A percentile compares a stretch with the other conserved stretches of the same genome.
Evolutionary conservation across 768 basidiomycete species (phyloP).

Genomic region (Mycena amicta): DNA sequence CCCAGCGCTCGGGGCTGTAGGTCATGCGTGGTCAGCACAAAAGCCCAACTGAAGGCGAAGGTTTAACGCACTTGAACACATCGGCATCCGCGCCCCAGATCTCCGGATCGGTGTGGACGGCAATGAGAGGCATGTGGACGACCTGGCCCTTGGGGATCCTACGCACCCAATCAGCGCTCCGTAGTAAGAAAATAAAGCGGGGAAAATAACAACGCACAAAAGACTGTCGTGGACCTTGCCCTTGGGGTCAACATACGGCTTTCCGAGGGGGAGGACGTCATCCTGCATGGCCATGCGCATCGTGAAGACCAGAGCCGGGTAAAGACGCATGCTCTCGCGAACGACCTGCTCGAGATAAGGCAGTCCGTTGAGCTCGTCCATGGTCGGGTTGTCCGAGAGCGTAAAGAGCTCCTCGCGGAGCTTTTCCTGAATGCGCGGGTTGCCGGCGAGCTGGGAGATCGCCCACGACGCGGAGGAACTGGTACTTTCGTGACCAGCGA

Average conservation of each 20-base stretch:
- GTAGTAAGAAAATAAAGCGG: neutral
- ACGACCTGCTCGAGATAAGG: slow-evolving; percentile 59
- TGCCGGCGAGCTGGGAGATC: slow-evolving; percentile 53
- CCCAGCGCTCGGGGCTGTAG: slow-evolving; percentile 49
- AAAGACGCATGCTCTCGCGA: slow-evolving; percentile 2
- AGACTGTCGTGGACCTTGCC: slow-evolving; percentile 31
- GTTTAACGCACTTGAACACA: slow-evolving; percentile 41
- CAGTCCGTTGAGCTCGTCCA: slow-evolving; percentile 68
- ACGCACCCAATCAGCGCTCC: neutral
- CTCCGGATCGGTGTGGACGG: slow-evolving; percentile 37
- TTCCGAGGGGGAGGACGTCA: slow-evolving; percentile 37
- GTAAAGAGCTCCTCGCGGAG: slow-evolving; percentile 60
- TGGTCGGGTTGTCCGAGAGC: slow-evolving; percentile 57
- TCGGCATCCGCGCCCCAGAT: slow-evolving; percentile 49
- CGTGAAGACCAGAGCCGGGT: neutral
- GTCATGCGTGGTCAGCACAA: neutral
- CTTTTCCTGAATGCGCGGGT: slow-evolving; percentile 51
- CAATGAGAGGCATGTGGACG: slow-evolving; percentile 13
- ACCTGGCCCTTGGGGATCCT: slow-evolving; percentile 5
- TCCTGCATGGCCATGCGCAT: slow-evolving; percentile 33
- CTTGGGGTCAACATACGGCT: slow-evolving; percentile 32
- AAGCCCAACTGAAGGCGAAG: neutral
- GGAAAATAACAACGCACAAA: neutral
- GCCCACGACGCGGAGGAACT: slow-evolving; percentile 62
- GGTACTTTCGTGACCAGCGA: slow-evolving; percentile 63